Evolutionary conservation across 768 basidiomycete genomes (phyloP), one percentile per base, ranked within the genome.

Genomic region (Lentinula sp.): DNA sequence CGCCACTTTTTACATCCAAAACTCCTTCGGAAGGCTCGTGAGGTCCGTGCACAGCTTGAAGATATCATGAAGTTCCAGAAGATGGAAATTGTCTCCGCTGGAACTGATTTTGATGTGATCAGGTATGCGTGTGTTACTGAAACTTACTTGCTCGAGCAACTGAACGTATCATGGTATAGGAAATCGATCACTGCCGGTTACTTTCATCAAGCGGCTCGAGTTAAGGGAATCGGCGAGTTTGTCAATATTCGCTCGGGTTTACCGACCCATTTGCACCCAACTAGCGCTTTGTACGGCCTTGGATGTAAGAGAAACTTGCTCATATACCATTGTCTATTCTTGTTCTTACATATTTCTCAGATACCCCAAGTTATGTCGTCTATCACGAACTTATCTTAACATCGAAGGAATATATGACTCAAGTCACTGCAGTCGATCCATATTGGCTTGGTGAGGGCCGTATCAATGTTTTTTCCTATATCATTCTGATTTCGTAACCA

Each of bases 1-100:
- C 85, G 91, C 48, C 97, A 99, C 71, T 99, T 98, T 78, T 71
- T 98, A 56, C 97, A 99, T 70, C 96, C 96, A 0, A 98, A 98
- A 72, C 80, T 98, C 43, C 81, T 99, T 39, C 81, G 96, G 45
- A 99, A 99, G 74, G 91, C 92, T 5, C 83, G 96, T 34, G 97
- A 99, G 77, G 97, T 99, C 40, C 86, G 97, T 34, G 84, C 83
- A 2, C 97, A 99, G 76, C 82, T 99, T 15, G 95, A 98, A 70
- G 97, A 99, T 69, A 98, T 99, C 73, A 98, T 98, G 95, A 96
- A 97, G 69, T 91, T 92, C 73, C 95, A 98, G 75, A 98, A 98
- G 78, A 93, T 98, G 90, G 91, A 91, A 52, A 73, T 93, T 21
- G 83, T 93, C 66, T 93, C 94, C 5, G 88, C 86, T 42, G 96